A percentile compares a stretch with the other conserved stretches of the same genome.
phyloP scores from a whole-genome alignment of 1,284 basidiomycete species.

The Apiotrichum montevideense region DNA sequence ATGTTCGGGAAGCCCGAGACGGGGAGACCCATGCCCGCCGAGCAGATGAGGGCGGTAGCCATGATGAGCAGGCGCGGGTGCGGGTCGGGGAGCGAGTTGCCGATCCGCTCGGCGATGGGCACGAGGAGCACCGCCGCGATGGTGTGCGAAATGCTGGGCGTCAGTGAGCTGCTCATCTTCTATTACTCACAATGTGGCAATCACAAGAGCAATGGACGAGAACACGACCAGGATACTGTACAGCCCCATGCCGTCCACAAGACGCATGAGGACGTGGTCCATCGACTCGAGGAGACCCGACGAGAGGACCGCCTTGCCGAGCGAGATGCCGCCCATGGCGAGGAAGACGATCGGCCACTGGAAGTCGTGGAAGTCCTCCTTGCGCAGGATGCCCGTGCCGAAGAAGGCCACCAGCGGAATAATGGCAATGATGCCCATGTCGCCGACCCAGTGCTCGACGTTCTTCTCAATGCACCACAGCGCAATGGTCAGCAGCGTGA shows the following conservation, averaged over 20 bases:
- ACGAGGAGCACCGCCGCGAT: constrained; percentile 94
- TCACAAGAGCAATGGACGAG: constrained; percentile 75
- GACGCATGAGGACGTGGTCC: constrained; percentile 61
- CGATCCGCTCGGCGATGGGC: constrained; percentile 90
- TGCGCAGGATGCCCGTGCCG: constrained; percentile 85
- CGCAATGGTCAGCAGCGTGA: constrained; percentile 79
- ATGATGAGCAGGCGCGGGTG: constrained; percentile 80
- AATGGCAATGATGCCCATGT: constrained; percentile 97
- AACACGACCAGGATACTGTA: constrained; percentile 81
- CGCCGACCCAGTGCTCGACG: constrained; percentile 74
- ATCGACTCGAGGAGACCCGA: constrained; percentile 79
- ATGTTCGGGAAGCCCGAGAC: constrained; percentile 97
- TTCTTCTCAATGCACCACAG: constrained; percentile 87
- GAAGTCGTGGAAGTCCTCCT: constrained; percentile 94
- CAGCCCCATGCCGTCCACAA: constrained; percentile 65
- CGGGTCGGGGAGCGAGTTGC: constrained; percentile 61
- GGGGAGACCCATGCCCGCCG: constrained; percentile 95
- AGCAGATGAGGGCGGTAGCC: constrained; percentile 83
- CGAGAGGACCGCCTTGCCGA: constrained; percentile 87
- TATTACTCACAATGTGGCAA: constrained; percentile 49
- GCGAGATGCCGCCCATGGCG: constrained; percentile 97
- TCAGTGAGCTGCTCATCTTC: neutral
- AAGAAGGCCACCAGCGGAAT: constrained; percentile 93
- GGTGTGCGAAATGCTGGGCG: constrained; percentile 72
- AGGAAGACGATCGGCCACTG: constrained; percentile 87